phyloP scores from a whole-genome alignment of 805 yeast genomes.

The Torulaspora delbrueckii region DNA sequence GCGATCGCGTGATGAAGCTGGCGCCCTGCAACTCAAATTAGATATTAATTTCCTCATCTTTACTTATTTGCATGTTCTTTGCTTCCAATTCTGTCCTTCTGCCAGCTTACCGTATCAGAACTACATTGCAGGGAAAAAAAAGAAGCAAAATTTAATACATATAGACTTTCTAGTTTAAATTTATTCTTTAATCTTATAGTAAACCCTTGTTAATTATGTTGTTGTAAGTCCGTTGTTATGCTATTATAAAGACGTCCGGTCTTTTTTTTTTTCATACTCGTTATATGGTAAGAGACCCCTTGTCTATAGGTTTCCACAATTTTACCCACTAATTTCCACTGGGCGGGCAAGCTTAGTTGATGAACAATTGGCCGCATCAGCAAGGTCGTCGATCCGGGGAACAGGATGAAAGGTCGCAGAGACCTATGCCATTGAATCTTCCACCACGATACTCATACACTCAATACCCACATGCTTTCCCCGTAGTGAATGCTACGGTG shows the following conservation, averaged over 20 bases:
- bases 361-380: not conserved
- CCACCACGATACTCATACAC: not conserved
- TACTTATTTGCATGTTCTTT: not conserved
- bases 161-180: not conserved
- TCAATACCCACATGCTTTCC: not conserved
- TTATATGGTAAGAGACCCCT: too few species aligned
- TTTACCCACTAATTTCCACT: too few species aligned
- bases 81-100: not conserved
- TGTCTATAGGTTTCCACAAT: too few species aligned
- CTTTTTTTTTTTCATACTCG: not conserved
- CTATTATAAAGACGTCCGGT: too few species aligned
- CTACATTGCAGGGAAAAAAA: not conserved
- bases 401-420: not conserved
- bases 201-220: too few species aligned
- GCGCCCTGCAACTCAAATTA: not conserved
- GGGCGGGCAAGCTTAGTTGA: not conserved
- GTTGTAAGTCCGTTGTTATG: not conserved
- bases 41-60: not conserved
- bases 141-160: not conserved
- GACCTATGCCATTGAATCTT: too few species aligned
- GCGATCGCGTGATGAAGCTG: not conserved
- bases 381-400: not conserved
- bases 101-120: not conserved
- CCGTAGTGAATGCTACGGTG: not conserved
- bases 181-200: too few species aligned